Base-by-base conservation (phyloP, 768 basidiomycete genomes). In the Tulasnella sp. region DNA sequence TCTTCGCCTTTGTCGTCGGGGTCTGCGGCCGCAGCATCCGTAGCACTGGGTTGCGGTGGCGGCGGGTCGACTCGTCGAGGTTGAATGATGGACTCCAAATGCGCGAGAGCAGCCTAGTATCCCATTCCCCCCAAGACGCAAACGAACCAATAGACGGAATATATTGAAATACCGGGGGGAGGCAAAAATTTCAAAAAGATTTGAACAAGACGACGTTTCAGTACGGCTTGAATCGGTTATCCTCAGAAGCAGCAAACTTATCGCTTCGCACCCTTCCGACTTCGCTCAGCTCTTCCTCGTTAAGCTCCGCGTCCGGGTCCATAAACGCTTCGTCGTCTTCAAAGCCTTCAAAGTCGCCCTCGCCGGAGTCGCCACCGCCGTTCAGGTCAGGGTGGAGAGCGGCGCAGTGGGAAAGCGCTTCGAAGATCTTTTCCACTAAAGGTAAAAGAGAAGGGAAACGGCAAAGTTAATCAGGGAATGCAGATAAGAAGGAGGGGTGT, bases 181-280 rank as follows among this genome's bases (percentile, higher is more conserved):
- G 72, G 45, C 31, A 38, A 37, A 25, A 36, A 29, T 54, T 31
- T 64, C 14, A 9, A 29, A 19, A 34, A 70, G 37, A n/a, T n/a
- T n/a, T n/a, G n/a, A n/a, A n/a, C n/a, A n/a, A n/a, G n/a, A n/a
- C n/a, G n/a, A n/a, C n/a, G n/a, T 38, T 88, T 91, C 92, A 96
- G 89, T 96, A 96, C 80, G 94, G 94, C 77, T 88, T 85, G 84
- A 86, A 95, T 83, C 94, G 91, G 82, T 84, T 87, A 86, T 90
- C 83, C 85, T 90, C 90, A n/a, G 40, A 36, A 39, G 19, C 15
- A n/a, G 22, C n/a, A 84, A 87, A 81, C 83, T 92, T 92, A 92
- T 92, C 88, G 83, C 90, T 93, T 91, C 94, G 92, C 91, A 94
- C 93, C 91, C 92, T 90, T 85, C 94, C 94, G 79, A 91, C 92